Evolutionary conservation across 2,329 filamentous ascomycete genomes (phyloP).

Genomic region (Pyricularia grisea): DNA sequence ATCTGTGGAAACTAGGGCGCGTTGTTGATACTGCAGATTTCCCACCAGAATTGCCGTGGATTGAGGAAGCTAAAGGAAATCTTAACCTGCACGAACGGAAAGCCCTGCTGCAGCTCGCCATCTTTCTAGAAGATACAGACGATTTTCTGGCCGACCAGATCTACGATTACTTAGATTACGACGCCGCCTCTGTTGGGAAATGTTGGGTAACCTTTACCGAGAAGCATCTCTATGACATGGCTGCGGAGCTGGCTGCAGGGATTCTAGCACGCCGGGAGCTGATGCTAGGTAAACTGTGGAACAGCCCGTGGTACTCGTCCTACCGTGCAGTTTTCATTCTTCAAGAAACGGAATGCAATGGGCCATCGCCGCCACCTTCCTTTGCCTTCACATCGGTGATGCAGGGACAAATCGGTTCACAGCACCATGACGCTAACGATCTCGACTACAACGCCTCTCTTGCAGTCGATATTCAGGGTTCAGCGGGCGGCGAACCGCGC

Average conservation of each 20-base stretch:
- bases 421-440: not conserved
- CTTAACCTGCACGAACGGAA: slow-evolving; percentile 10
- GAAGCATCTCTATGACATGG: slow-evolving; percentile 1
- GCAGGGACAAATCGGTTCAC: not conserved
- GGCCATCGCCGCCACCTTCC: not conserved
- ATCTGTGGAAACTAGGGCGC: slow-evolving; percentile 16
- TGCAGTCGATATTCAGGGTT: not conserved
- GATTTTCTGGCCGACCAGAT: not conserved
- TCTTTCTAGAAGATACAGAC: not conserved
- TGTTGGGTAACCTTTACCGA: slow-evolving; percentile 5
- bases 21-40: slow-evolving; percentile 11
- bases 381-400: not conserved
- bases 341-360: not conserved
- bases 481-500: not conserved
- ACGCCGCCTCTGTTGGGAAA: not conserved
- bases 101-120: slow-evolving; percentile 9
- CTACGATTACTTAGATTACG: slow-evolving; percentile 7
- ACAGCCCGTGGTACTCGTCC: not conserved
- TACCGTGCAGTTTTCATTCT: not conserved
- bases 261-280: not conserved
- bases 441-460: not conserved
- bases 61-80: slow-evolving; percentile 4
- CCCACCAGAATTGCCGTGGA: slow-evolving; percentile 7
- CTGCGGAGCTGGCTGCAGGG: not conserved
- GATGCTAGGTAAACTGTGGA: slow-evolving; percentile 1